Evolutionary conservation across 495 filamentous ascomycete genomes (phyloP), one percentile per base, ranked within the genome.

Genomic region (Mycothermus thermophilus): DNA sequence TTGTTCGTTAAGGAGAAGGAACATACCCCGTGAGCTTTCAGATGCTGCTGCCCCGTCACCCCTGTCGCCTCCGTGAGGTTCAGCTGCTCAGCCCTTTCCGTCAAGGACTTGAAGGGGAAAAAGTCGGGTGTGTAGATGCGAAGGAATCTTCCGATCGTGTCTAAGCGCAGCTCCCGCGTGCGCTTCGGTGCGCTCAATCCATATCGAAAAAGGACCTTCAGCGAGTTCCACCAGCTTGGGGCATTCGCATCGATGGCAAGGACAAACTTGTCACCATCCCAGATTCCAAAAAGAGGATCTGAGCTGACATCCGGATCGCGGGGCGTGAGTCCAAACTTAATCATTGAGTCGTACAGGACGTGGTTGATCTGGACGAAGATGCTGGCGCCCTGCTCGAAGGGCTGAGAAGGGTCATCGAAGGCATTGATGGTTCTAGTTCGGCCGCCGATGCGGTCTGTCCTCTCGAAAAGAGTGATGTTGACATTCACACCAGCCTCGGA

Each of bases 311-410:
- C 55, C 0, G 47, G 55, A n/a, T 55, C 45, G 11, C 47, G 50
- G 3, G 45, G 42, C 10, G 47, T 42, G 4, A 99, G 73, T 18
- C 71, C 74, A 46, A 94, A 82, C 27, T 76, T 67, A 16, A 71
- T 62, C n/a, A 77, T 70, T 0, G 87, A 80, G 30, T 77, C 71
- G 40, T 77, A 71, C 9, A 96, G 72, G 47, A 87, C 93, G 11
- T 74, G 57, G 51, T 99, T 99, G 27, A 83, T 72, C 27, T 80
- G 52, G 18, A 96, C 84, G 50, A 99, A 99, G 44, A 96, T 93
- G 20, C 77, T 86, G 23, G 81, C 92, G 7, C 90, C 90, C 1
- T 95, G 69, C 44, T 99, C 90, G 30, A 94, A 71, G 5, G 82
- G 83, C 29, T 74, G 57, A 0, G 63, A 47, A 4, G 78, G 65